Percentiles rank a stretch among this genome's conserved stretches.
Evolutionary conservation across 106 monocot genomes (phyloP).

Genomic region (Acorus gramineus): DNA sequence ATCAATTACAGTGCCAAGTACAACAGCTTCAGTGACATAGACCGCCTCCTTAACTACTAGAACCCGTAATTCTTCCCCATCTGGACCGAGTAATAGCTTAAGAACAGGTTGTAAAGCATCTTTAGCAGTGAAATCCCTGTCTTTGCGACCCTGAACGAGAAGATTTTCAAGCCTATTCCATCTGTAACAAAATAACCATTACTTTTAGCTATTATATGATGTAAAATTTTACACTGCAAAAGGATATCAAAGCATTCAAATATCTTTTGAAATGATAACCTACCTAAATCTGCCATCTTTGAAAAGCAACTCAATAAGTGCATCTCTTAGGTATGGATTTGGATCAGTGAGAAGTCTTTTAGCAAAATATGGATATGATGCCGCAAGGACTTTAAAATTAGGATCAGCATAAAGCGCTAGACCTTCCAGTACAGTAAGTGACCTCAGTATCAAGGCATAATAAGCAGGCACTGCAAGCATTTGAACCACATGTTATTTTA

Average conservation of each 20-base stretch:
- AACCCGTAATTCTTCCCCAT: conserved; percentile 71
- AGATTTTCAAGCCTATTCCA: conserved; percentile 99
- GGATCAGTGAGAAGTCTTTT: conserved; percentile 98
- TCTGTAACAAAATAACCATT: conserved; percentile 29
- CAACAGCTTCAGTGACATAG: conserved; percentile 79
- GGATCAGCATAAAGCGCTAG: conserved; percentile 94
- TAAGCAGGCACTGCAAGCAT: conserved; percentile 85
- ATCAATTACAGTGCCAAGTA: conserved; percentile 64
- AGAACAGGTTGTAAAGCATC: conserved; percentile 95
- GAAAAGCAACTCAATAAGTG: conserved; percentile 91
- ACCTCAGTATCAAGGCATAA: conserved; percentile 95
- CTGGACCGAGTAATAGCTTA: conserved; percentile 71
- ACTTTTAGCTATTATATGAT: not conserved
- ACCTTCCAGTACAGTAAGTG: conserved; percentile 97
- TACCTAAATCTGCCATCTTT: conserved; percentile 99
- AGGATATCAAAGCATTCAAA: too few species aligned
- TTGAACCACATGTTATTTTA: not conserved
- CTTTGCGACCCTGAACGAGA: conserved; percentile 83
- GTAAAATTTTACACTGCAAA: conserved; percentile 1
- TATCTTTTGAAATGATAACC: not conserved
- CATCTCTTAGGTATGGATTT: conserved; percentile 99
- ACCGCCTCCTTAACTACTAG: conserved; percentile 90
- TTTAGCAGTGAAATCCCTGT: conserved; percentile 87
- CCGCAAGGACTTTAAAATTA: conserved; percentile 96
- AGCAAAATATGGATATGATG: conserved; percentile 99